These are phyloP conservation scores for Populus hybrid DNA, from an alignment of 441 rosid genomes.

Conservation along the genomic window DNA sequence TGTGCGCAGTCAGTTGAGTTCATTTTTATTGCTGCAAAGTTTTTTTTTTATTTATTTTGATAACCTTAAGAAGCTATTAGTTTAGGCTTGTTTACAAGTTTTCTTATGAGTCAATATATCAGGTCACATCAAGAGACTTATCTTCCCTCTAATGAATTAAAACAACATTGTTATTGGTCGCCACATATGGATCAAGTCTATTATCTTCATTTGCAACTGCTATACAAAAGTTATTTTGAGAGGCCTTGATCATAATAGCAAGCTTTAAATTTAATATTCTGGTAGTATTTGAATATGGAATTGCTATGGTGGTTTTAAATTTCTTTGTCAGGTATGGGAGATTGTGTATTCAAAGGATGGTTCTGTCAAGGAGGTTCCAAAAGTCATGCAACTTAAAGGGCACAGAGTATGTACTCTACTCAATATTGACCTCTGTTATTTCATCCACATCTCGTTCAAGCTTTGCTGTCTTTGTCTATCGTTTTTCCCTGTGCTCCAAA, in stretches of 20 bases:
- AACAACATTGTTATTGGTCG: background rate
- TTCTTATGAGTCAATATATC: background rate
- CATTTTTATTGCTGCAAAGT: background rate
- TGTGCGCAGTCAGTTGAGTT: background rate
- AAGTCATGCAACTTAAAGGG: slow-evolving; percentile 95
- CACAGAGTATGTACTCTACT: slow-evolving; percentile 54
- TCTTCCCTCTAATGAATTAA: background rate
- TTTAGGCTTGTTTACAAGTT: background rate
- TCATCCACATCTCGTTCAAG: background rate
- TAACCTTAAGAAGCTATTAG: background rate
- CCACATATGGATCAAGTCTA: background rate
- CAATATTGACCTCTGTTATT: background rate
- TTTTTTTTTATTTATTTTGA: background rate
- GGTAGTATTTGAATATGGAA: background rate
- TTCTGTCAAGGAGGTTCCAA: slow-evolving; percentile 83
- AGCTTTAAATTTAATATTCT: background rate
- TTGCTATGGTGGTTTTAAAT: background rate
- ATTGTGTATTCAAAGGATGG: slow-evolving; percentile 93
- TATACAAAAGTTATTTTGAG: background rate
- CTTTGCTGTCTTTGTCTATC: background rate
- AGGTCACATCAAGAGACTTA: background rate
- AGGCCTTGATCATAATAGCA: background rate
- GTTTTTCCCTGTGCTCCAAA: background rate
- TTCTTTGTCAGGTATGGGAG: slow-evolving; percentile 74
- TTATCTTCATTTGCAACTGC: background rate